Evolutionary conservation across 495 filamentous ascomycete genomes (phyloP), one percentile per base, ranked within the genome.

Genomic region (Penicillium fimorum): DNA sequence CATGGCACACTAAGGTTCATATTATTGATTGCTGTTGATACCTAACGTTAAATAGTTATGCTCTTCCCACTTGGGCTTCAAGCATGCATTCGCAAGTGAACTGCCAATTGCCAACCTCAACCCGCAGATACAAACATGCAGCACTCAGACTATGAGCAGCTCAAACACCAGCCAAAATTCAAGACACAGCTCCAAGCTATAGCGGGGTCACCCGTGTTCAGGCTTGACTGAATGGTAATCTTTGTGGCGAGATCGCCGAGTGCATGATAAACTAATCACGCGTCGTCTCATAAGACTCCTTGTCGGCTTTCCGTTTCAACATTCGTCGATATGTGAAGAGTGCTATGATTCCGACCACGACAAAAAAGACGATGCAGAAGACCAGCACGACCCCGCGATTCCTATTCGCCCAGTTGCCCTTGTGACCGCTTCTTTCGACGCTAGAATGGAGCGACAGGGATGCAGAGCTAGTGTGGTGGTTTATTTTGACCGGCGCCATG

Each of bases 351-450:
- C 80, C 76, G 22, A 77, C 20, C 1, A 41, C 74, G 20, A 83
- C 71, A 40, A 79, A 56, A 40, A 79, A 79, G 18, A 82, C 69
- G 50, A 83, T 82, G 58, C 68, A 72, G 60, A 83, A 83, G 7
- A 83, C 81, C 27, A 83, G 65, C 8, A 83, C 64, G 17, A 79
- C 75, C 50, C 81, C 81, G 47, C 74, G 77, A 44, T 83, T 76
- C n/a, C 58, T 50, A 32, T 62, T 57, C 7, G 80, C 81, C 75
- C 76, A 83, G 65, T 81, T 81, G 38, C 37, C 30, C 5, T 47
- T 47, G 1, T 47, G 8, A 2, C 47, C 37, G 27, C 66, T 54
- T 65, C 76, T 70, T 57, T 75, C 74, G 37, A 66, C 42, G 42
- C 79, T 30, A 1, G 35, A 45, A 35, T 57, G 62, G 45, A 57